phyloP scores from a whole-genome alignment of 495 filamentous ascomycete species.

The Penicillium maclennaniae region DNA sequence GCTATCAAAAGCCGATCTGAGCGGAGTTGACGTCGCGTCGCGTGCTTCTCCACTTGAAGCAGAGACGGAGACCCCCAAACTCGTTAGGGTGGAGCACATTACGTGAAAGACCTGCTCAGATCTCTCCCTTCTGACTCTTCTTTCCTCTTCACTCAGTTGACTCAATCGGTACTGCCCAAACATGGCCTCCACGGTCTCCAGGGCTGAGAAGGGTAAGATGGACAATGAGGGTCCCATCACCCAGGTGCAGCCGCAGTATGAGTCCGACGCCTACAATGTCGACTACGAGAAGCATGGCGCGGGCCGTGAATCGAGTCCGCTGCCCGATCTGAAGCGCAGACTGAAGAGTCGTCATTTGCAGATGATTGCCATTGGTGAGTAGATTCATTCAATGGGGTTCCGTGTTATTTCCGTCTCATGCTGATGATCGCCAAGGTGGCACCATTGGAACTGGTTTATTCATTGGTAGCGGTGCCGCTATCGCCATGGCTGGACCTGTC shows the following conservation, averaged over 20 bases:
- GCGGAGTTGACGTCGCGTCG: conserved; percentile 14
- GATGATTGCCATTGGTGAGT: conserved; percentile 69
- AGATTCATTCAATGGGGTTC: background rate
- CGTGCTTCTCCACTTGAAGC: conserved; percentile 21
- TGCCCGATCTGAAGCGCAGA: conserved; percentile 52
- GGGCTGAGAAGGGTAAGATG: conserved; percentile 32
- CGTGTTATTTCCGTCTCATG: conserved; percentile 32
- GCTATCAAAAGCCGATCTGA: conserved; percentile 17
- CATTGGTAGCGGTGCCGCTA: conserved; percentile 67
- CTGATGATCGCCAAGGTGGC: conserved; percentile 47
- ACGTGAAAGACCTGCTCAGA: conserved; percentile 11
- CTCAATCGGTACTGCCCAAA: background rate
- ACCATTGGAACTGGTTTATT: conserved; percentile 80
- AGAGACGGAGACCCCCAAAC: conserved; percentile 10
- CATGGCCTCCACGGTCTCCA: conserved; percentile 25
- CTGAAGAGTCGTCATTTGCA: conserved; percentile 66
- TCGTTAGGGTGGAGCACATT: conserved; percentile 4
- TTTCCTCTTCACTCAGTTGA: conserved; percentile 4
- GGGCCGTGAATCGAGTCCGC: conserved; percentile 34
- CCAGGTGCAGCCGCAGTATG: conserved; percentile 15
- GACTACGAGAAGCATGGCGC: conserved; percentile 45
- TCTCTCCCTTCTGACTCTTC: conserved; percentile 1
- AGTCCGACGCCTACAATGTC: conserved; percentile 22
- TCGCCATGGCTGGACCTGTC: conserved; percentile 62
- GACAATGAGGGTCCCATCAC: conserved; percentile 26